Evolutionary conservation across 202 grass and related monocot species (phyloP), one percentile per base, ranked within the genome.

Genomic region (Musa balbisiana): DNA sequence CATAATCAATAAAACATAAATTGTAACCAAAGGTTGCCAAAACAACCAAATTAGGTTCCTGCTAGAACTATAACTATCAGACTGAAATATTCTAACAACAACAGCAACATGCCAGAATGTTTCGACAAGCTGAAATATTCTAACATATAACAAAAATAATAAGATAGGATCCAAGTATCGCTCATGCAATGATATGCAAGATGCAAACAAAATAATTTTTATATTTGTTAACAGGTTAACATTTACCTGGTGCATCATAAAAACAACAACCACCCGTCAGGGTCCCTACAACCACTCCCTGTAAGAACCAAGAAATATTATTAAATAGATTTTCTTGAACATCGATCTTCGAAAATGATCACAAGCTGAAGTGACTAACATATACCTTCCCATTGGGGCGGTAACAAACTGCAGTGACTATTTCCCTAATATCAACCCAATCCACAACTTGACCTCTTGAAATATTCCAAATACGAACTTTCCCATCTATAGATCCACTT

Each of bases 401-500:
- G 77, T 89, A 97, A 84, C 88, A 87, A 81, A 93, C 78, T 53
- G 90, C 84, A 63, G 90, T 97, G 21, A 91, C 79, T 59, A 97
- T 97, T 78, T 97, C 90, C 69, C 81, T 91, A 80, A 71, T 76
- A 80, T 97, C 90, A 14, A 73, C 82, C 93, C 93, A 97, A 80
- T 97, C 88, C 25, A 89, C 84, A 80, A 97, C 93, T 25, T 84
- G 85, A 71, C 88, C 69, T 78, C 73, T 75, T 27, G 20, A 20
- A 79, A 93, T 87, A 63, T 87, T 75, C 93, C 93, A 97, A 72
- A 91, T 88, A 78, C 93, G 87, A 53, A 97, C 80, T 91, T 97
- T 97, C 80, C 93, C 93, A 72, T 97, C 93, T 82, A 93, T 93
- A 2, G 93, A 97, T 81, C 93, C 90, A 80, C 81, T 97, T 52